Base-by-base conservation (phyloP, 768 basidiomycete species). In the Galerina sulciceps region DNA sequence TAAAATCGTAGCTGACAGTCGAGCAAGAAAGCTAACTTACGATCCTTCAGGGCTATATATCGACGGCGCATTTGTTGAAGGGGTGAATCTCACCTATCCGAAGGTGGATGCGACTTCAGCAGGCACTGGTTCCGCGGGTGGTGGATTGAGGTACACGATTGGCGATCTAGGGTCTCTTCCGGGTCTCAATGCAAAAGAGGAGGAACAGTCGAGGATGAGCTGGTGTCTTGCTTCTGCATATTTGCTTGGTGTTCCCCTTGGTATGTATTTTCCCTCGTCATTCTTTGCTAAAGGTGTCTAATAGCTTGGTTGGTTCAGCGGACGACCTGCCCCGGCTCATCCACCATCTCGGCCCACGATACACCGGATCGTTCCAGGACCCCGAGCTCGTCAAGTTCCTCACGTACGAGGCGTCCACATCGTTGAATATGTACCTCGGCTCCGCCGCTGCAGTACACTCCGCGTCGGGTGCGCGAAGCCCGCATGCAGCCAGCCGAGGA, bases 331-430 rank as follows among this genome's bases (percentile, higher is more conserved):
- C 87, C 6, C 82, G 89, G 14, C 81, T 94, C 44, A 81, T 93
- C 36, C 88, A 94, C 66, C 90, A 93, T 64, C 83, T 95, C 10
- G 90, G 92, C 4, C 93, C 93, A 9, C 83, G 88, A 43, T 94
- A 94, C 59, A 77, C 79, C 1, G 87, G 85, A 18, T 86, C 85
- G 43, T 92, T 93, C 70, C 92, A 93, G 68, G 89, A 92, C 47
- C 80, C 79, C 9, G 69, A 81, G 2, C 79, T 94, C 36, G 76
- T 86, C 62, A 87, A 83, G 44, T 93, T 93, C 69, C 75, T 94
- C 47, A 95, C 93, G 0, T 95, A 94, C 69, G 90, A 93, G 63
- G 90, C 90, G 0, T 85, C 89, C 4, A 92, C 93, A 0, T 91
- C 91, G 0, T 78, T 94, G 53, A 93, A 91, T 67, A 91, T 94